phyloP scores from a whole-genome alignment of 345 rosid genomes.

The Viola odorata region DNA sequence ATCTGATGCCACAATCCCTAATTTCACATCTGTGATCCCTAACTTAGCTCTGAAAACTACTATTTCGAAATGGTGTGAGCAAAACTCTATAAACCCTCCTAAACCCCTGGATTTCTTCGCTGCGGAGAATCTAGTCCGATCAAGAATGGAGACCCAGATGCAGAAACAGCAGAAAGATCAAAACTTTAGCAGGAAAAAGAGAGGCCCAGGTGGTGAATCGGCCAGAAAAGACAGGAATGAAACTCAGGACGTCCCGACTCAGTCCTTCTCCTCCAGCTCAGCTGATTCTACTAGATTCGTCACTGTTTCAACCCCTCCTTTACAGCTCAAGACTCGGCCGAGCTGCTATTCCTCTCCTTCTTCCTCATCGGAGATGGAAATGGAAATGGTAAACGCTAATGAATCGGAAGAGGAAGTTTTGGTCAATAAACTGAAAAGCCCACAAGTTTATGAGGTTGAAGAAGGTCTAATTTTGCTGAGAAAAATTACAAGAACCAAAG shows the following conservation, averaged over 20 bases:
- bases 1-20: conserved; percentile 30
- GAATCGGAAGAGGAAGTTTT: conserved; percentile 43
- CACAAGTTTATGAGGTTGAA: conserved; percentile 46
- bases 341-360: conserved; percentile 58
- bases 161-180: conserved; percentile 19
- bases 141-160: conserved; percentile 29
- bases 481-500: conserved; percentile 46
- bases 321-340: conserved; percentile 45
- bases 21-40: conserved; percentile 72
- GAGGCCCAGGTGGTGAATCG: conserved; percentile 19
- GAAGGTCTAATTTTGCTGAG: conserved; percentile 52
- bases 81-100: conserved; percentile 38
- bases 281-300: conserved; percentile 35
- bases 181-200: neutral
- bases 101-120: conserved; percentile 40
- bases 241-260: conserved; percentile 27
- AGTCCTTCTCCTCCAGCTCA: conserved; percentile 43
- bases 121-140: conserved; percentile 43
- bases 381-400: conserved; percentile 17
- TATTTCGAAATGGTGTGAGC: conserved; percentile 60
- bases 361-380: conserved; percentile 50
- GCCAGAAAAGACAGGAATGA: conserved; percentile 25
- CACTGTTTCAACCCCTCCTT: conserved; percentile 31
- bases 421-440: conserved; percentile 43
- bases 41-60: conserved; percentile 77